Evolutionary conservation across 2,329 filamentous ascomycete genomes (phyloP).

Genomic region (Nannizziopsis arthrosporioides): DNA sequence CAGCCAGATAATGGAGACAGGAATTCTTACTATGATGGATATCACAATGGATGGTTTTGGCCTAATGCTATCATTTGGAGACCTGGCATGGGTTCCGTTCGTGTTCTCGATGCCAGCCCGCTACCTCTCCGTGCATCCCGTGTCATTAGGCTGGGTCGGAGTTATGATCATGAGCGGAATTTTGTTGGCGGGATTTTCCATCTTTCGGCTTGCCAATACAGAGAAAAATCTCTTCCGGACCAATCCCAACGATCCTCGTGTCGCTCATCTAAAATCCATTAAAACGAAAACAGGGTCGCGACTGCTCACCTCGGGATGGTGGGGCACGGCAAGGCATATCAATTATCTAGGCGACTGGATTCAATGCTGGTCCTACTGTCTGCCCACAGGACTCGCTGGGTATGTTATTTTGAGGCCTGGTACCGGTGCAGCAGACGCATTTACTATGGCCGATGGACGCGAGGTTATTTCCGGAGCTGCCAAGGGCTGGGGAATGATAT

Average conservation of each 20-base stretch:
- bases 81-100: constrained; percentile 86
- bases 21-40: constrained; percentile 87
- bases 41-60: constrained; percentile 88
- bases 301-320: constrained; percentile 79
- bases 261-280: constrained; percentile 74
- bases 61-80: constrained; percentile 87
- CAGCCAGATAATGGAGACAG: constrained; percentile 72
- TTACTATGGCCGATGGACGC: constrained; percentile 32
- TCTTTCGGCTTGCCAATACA: constrained; percentile 83
- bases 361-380: constrained; percentile 79
- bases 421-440: constrained; percentile 55
- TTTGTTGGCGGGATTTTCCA: constrained; percentile 62
- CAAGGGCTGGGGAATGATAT: constrained; percentile 69
- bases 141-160: constrained; percentile 58
- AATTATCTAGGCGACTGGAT: constrained; percentile 96
- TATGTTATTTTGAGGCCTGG: constrained; percentile 52
- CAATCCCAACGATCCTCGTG: constrained; percentile 65
- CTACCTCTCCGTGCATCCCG: constrained; percentile 71
- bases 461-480: constrained; percentile 58
- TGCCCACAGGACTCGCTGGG: constrained; percentile 75
- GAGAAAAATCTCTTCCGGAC: constrained; percentile 92
- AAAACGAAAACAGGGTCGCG: constrained; percentile 71
- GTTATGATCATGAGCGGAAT: constrained; percentile 56
- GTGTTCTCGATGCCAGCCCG: constrained; percentile 73
- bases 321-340: constrained; percentile 83